These are phyloP conservation scores for Erucastrum elatum DNA, from an alignment of 345 rosid species.

Conservation along the genomic window DNA sequence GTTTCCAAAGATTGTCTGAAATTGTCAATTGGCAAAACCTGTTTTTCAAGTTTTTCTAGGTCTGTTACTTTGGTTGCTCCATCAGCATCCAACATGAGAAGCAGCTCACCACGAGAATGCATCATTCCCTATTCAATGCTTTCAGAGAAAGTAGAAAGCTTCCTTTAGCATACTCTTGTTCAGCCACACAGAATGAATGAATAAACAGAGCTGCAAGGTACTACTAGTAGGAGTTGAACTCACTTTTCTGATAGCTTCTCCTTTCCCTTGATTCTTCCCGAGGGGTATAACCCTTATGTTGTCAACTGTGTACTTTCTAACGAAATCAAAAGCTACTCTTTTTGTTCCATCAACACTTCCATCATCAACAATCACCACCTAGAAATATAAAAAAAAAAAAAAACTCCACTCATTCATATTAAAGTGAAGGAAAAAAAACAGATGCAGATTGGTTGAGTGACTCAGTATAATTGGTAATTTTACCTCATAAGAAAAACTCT, in stretches of 20 bases:
- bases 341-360: constrained; percentile 92
- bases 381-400: not conserved
- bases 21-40: constrained; percentile 49
- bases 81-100: constrained; percentile 99
- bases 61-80: constrained; percentile 97
- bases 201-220: not conserved
- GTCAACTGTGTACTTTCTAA: constrained; percentile 71
- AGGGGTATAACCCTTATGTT: constrained; percentile 81
- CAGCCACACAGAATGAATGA: not conserved
- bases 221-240: constrained; percentile 48
- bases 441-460: not conserved
- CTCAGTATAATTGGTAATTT: not conserved
- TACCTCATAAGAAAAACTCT: constrained; percentile 92
- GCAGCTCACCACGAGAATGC: constrained; percentile 95
- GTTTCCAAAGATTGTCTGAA: not conserved
- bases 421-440: too few relatives aligned
- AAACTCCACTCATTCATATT: not conserved
- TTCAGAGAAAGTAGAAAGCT: constrained; percentile 70
- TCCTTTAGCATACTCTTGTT: constrained; percentile 10
- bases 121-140: constrained; percentile 99
- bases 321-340: constrained; percentile 78
- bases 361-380: constrained; percentile 93
- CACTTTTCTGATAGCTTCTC: constrained; percentile 99
- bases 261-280: constrained; percentile 95
- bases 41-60: constrained; percentile 90